phyloP scores from a whole-genome alignment of 1,139 yeast species.

The Ogataea hybrid region DNA sequence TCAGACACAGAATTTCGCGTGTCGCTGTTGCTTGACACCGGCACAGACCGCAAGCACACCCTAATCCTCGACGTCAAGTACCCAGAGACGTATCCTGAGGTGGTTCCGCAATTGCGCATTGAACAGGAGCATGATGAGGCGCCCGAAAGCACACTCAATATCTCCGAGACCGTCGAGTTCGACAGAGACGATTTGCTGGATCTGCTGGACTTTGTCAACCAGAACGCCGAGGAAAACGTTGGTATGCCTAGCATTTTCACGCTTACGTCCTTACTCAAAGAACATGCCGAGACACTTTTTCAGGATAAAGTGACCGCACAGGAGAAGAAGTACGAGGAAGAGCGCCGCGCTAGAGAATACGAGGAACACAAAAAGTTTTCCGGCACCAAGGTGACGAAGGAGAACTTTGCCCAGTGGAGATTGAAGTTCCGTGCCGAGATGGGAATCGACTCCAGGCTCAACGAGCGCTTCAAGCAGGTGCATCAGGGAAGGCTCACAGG shows the following conservation, averaged over 20 bases:
- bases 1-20: slow-evolving; percentile 48
- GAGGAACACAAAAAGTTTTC: slow-evolving; percentile 74
- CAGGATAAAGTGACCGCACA: slow-evolving; percentile 51
- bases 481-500: slow-evolving; percentile 84
- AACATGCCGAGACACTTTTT: slow-evolving; percentile 69
- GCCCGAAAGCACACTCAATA: slow-evolving; percentile 43
- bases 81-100: slow-evolving; percentile 72
- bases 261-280: slow-evolving; percentile 72
- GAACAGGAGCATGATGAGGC: slow-evolving; percentile 42
- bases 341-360: slow-evolving; percentile 54
- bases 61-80: slow-evolving; percentile 58
- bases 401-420: slow-evolving; percentile 73
- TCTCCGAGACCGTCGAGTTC: slow-evolving; percentile 57
- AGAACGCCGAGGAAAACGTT: slow-evolving; percentile 70
- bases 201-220: slow-evolving; percentile 42
- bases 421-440: slow-evolving; percentile 68
- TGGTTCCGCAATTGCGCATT: slow-evolving; percentile 53
- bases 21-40: slow-evolving; percentile 55
- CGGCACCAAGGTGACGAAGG: slow-evolving; percentile 58
- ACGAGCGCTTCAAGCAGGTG: slow-evolving; percentile 49
- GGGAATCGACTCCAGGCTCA: slow-evolving; percentile 51
- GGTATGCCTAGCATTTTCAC: slow-evolving; percentile 92
- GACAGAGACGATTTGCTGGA: slow-evolving; percentile 43
- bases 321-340: slow-evolving; percentile 59
- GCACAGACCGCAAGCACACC: slow-evolving; percentile 50